These are phyloP conservation scores for Zymoseptoria crescenta DNA, from an alignment of 2,329 filamentous ascomycete genomes.

Conservation along the genomic window DNA sequence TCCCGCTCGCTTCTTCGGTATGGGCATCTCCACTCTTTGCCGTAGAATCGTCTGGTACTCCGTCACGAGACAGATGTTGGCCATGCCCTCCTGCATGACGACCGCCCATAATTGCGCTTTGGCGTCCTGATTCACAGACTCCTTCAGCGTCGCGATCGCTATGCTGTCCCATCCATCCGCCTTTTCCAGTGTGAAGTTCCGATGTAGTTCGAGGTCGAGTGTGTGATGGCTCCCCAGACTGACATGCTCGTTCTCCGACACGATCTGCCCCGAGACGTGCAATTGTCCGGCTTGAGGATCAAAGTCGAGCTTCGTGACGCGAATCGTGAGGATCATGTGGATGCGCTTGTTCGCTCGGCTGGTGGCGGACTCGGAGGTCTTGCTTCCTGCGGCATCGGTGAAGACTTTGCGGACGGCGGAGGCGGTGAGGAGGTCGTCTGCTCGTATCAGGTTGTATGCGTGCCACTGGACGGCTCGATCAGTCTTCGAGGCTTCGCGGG, in stretches of 20 bases:
- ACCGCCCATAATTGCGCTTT: constrained; percentile 80
- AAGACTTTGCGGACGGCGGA: constrained; percentile 59
- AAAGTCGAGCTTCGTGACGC: constrained; percentile 60
- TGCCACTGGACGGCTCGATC: constrained; percentile 50
- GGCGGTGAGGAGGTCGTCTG: constrained; percentile 56
- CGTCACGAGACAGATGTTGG: constrained; percentile 76
- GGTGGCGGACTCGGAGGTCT: constrained; percentile 37
- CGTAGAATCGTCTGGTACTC: constrained; percentile 71
- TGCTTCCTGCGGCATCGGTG: constrained; percentile 54
- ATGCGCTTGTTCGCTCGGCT: constrained; percentile 53
- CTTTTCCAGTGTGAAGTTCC: constrained; percentile 85
- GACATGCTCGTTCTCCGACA: constrained; percentile 59
- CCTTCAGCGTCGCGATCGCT: constrained; percentile 66
- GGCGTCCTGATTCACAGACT: constrained; percentile 70
- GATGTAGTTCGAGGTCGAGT: constrained; percentile 75
- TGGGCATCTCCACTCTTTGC: constrained; percentile 57
- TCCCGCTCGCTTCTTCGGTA: constrained; percentile 60
- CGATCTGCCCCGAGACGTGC: constrained; percentile 59
- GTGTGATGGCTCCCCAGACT: constrained; percentile 63
- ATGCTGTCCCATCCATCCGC: constrained; percentile 82
- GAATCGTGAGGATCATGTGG: constrained; percentile 56
- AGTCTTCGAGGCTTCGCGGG: not conserved
- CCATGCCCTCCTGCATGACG: constrained; percentile 83
- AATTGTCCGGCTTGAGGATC: constrained; percentile 60
- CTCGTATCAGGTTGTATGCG: constrained; percentile 64